A percentile compares a stretch with the other conserved stretches of the same genome.
Conservation (phyloP, 2,329 filamentous ascomycete genomes). For the Conoideocrella luteorostrata region DNA sequence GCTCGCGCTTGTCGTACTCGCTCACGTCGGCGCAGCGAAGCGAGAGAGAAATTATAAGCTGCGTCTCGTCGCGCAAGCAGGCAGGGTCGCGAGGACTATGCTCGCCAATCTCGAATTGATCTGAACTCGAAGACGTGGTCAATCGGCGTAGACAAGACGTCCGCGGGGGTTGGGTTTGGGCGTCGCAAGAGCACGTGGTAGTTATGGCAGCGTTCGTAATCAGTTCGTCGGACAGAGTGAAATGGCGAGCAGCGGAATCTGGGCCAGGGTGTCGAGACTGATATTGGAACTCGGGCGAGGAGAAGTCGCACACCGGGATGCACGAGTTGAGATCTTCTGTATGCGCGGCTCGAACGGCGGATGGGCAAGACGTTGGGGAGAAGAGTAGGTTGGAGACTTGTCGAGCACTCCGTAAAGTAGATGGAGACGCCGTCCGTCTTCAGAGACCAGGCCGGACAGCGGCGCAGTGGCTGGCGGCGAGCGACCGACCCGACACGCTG, state of each 20-base stretch:
- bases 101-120: neutral
- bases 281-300: neutral
- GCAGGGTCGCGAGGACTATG: no score
- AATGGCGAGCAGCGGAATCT: constrained; percentile 2
- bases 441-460: no score
- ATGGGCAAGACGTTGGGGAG: neutral
- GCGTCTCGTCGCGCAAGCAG: neutral
- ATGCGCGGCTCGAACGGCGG: constrained; percentile 1
- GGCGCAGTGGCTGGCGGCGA: no score
- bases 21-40: neutral
- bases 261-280: neutral
- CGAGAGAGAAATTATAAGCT: neutral
- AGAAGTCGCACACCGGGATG: neutral
- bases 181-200: constrained; percentile 6
- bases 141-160: neutral
- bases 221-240: neutral
- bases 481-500: no score
- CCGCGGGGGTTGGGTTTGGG: constrained; percentile 1
- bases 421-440: neutral
- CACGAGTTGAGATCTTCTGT: neutral
- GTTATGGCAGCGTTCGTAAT: neutral
- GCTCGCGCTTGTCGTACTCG: neutral
- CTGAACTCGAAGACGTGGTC: neutral
- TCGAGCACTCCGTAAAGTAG: no score
- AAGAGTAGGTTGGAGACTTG: neutral